These are phyloP conservation scores for Talaromyces rugulosus DNA, from an alignment of 2,329 filamentous ascomycete species.

Conservation along the genomic window DNA sequence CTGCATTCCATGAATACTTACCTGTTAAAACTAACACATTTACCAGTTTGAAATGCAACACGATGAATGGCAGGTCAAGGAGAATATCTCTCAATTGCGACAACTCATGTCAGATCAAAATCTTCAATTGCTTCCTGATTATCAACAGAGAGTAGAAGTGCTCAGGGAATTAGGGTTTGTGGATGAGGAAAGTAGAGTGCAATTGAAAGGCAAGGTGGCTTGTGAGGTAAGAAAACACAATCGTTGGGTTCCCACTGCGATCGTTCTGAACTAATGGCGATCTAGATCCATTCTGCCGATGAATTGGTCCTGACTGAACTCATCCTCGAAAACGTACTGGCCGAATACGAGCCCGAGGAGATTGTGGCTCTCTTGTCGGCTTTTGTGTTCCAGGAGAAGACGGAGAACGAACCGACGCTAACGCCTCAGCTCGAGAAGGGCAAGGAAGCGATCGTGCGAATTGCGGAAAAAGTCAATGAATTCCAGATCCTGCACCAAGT, in stretches of 20 bases:
- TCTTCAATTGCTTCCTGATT: constrained; percentile 89
- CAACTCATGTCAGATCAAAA: constrained; percentile 94
- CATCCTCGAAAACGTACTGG: constrained; percentile 92
- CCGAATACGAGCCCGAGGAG: constrained; percentile 91
- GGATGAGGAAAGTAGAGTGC: constrained; percentile 78
- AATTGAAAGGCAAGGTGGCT: constrained; percentile 95
- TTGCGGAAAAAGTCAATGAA: constrained; percentile 87
- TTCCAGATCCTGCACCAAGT: constrained; percentile 90
- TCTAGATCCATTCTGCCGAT: constrained; percentile 82
- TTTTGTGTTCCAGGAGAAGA: constrained; percentile 98
- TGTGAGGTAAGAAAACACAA: constrained; percentile 62
- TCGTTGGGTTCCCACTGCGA: not conserved
- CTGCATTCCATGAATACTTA: not conserved
- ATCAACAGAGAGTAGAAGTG: constrained; percentile 89
- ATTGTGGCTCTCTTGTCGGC: constrained; percentile 90
- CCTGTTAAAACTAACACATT: constrained; percentile 17
- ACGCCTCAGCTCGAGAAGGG: constrained; percentile 78
- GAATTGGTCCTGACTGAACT: constrained; percentile 94
- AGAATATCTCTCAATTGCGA: constrained; percentile 83
- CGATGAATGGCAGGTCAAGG: constrained; percentile 92
- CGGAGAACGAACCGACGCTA: constrained; percentile 72
- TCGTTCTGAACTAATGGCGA: not conserved
- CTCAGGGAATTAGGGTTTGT: constrained; percentile 90
- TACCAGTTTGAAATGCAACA: constrained; percentile 86
- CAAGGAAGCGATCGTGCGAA: constrained; percentile 78